Conservation (phyloP, 1,139 yeast species). For the Yamadazyma dendronema region DNA sequence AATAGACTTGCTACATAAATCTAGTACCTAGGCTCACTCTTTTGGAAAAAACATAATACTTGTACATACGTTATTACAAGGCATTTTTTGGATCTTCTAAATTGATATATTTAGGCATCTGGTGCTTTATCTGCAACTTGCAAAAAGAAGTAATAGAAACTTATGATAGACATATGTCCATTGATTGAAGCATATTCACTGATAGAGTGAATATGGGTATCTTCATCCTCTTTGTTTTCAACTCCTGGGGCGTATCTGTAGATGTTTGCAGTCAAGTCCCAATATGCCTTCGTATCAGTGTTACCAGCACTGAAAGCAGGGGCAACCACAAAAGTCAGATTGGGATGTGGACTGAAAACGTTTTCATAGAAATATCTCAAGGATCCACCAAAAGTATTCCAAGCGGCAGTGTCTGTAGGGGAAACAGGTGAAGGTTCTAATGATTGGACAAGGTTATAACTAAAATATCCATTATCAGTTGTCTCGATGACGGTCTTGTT, state of each 20-base stretch:
- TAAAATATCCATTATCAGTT: conserved; percentile 47
- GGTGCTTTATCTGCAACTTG: conserved; percentile 27
- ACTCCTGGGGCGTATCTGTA: conserved; percentile 36
- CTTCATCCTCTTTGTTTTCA: conserved; percentile 2
- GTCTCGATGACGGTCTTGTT: conserved; percentile 25
- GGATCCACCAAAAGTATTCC: conserved; percentile 57
- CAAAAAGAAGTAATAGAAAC: conserved; percentile 39
- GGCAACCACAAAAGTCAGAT: conserved; percentile 28
- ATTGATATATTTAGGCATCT: neutral
- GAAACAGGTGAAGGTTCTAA: conserved; percentile 64
- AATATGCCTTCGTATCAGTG: conserved; percentile 42
- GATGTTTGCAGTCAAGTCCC: conserved; percentile 40
- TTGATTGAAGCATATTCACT: conserved; percentile 31
- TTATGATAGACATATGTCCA: conserved; percentile 24
- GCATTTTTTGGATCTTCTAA: too few relatives aligned
- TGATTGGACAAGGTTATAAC: conserved; percentile 30
- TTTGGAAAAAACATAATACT: too few relatives aligned
- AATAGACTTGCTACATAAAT: neutral
- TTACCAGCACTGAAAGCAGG: conserved; percentile 39
- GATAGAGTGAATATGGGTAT: conserved; percentile 29
- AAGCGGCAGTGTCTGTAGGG: conserved; percentile 44
- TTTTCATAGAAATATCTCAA: conserved; percentile 57
- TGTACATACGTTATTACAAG: too few relatives aligned
- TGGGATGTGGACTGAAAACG: conserved; percentile 27
- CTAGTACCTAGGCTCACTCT: neutral